Evolutionary conservation across 1,284 basidiomycete genomes (phyloP).

Genomic region (Ganoderma lingzhi): DNA sequence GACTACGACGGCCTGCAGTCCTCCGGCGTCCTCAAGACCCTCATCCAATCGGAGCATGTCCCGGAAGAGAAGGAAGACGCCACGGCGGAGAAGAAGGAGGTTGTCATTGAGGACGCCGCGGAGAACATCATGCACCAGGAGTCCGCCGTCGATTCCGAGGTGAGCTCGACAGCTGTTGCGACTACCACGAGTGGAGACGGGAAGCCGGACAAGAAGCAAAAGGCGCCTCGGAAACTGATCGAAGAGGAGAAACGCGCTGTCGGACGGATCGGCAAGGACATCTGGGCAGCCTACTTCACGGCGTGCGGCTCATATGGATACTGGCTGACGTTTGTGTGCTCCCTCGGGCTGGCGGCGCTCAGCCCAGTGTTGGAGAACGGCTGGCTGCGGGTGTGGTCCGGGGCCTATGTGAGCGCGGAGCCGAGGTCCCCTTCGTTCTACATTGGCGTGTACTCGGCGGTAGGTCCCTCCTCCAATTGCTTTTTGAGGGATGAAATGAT

Average conservation of each 20-base stretch:
- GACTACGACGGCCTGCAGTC: constrained; percentile 69
- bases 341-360: constrained; percentile 71
- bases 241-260: constrained; percentile 92
- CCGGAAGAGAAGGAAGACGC: constrained; percentile 47
- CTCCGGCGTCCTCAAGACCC: constrained; percentile 70
- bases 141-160: constrained; percentile 51
- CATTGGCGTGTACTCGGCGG: constrained; percentile 78
- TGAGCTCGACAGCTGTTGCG: constrained; percentile 55
- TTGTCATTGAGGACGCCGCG: constrained; percentile 6
- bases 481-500: constrained; percentile 2
- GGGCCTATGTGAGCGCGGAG: constrained; percentile 48
- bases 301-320: constrained; percentile 74
- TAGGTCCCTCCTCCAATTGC: constrained; percentile 42
- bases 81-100: constrained; percentile 35
- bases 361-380: constrained; percentile 85
- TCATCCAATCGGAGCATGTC: constrained; percentile 69
- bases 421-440: constrained; percentile 74
- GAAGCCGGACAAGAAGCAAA: constrained; percentile 60
- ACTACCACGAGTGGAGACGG: constrained; percentile 43
- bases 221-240: constrained; percentile 83
- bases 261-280: constrained; percentile 78
- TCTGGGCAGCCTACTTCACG: constrained; percentile 85
- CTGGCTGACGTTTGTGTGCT: constrained; percentile 72
- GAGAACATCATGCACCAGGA: constrained; percentile 30
- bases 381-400: constrained; percentile 85